Evolutionary conservation across 192 early-diverging fungal species (phyloP).

Genomic region (Backusella tarrabulga): DNA sequence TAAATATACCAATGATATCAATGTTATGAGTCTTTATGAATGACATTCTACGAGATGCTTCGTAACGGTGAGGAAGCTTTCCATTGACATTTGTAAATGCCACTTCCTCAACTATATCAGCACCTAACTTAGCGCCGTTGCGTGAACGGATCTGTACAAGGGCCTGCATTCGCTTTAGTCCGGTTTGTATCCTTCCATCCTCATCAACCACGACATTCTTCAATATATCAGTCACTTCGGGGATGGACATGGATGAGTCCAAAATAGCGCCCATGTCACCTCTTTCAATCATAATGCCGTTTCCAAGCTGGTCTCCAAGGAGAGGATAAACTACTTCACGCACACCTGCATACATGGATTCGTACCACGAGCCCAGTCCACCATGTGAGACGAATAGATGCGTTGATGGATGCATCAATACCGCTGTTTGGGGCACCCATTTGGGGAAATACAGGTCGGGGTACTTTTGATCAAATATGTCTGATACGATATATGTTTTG

Average conservation of each 20-base stretch:
- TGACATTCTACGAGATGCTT: slow-evolving; percentile 12
- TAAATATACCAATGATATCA: slow-evolving; percentile 11
- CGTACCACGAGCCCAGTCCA: slow-evolving; percentile 27
- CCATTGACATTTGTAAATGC: slow-evolving; percentile 1
- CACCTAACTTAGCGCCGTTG: slow-evolving; percentile 7
- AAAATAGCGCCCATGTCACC: background rate
- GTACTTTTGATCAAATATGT: background rate
- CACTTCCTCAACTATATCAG: slow-evolving; percentile 26
- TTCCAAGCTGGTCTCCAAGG: slow-evolving; percentile 29
- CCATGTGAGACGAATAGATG: slow-evolving; percentile 31
- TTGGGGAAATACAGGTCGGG: background rate
- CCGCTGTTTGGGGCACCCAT: slow-evolving; percentile 33
- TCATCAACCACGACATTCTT: background rate
- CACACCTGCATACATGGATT: slow-evolving; percentile 31
- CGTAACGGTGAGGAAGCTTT: slow-evolving; percentile 19
- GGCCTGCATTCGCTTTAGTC: background rate
- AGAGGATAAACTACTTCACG: slow-evolving; percentile 31
- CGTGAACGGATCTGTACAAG: slow-evolving; percentile 21
- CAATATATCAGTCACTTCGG: background rate
- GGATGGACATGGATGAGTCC: background rate
- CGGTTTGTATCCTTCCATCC: background rate
- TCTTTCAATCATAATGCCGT: background rate
- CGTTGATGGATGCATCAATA: slow-evolving; percentile 27
- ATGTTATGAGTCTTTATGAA: slow-evolving; percentile 20
- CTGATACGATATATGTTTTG: background rate